Conservation (phyloP, 2,329 filamentous ascomycete species). For the Mycogone perniciosa region DNA sequence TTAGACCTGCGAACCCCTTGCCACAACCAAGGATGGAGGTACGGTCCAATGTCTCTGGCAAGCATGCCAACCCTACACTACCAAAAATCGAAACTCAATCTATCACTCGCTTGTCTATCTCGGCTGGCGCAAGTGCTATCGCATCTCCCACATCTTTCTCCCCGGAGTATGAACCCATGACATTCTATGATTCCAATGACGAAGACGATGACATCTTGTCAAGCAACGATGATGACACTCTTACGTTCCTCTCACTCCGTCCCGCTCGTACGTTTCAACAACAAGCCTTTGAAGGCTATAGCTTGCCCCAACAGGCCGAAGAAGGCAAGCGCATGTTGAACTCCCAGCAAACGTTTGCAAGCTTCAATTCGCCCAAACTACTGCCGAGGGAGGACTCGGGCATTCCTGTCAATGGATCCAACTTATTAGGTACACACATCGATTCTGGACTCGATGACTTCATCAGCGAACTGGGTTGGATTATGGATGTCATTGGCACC, state of each 20-base stretch:
- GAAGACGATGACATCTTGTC: slow-evolving; percentile 35
- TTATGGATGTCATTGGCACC: slow-evolving; percentile 40
- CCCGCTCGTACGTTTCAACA: not conserved
- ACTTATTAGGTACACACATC: slow-evolving; percentile 29
- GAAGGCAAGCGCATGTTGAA: slow-evolving; percentile 16
- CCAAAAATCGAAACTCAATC: slow-evolving; percentile 16
- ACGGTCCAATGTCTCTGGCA: no score
- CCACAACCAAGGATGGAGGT: no score
- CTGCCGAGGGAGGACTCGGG: slow-evolving; percentile 18
- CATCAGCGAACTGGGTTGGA: slow-evolving; percentile 44
- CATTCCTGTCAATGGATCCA: slow-evolving; percentile 16
- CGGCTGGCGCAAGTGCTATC: slow-evolving; percentile 1
- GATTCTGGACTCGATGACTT: slow-evolving; percentile 36
- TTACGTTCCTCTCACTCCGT: not conserved
- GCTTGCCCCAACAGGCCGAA: slow-evolving; percentile 34
- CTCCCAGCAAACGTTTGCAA: slow-evolving; percentile 18
- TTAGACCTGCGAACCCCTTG: not conserved
- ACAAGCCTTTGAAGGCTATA: slow-evolving; percentile 35
- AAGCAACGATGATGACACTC: slow-evolving; percentile 29
- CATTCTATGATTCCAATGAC: slow-evolving; percentile 42
- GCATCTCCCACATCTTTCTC: slow-evolving; percentile 34
- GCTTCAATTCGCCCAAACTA: slow-evolving; percentile 21
- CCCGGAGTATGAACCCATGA: slow-evolving; percentile 36
- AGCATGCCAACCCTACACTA: not conserved
- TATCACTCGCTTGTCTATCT: slow-evolving; percentile 23